A percentile compares a stretch with the other conserved stretches of the same genome.
Conservation (phyloP, 257 asterid species). For the Sherardia arvensis region DNA sequence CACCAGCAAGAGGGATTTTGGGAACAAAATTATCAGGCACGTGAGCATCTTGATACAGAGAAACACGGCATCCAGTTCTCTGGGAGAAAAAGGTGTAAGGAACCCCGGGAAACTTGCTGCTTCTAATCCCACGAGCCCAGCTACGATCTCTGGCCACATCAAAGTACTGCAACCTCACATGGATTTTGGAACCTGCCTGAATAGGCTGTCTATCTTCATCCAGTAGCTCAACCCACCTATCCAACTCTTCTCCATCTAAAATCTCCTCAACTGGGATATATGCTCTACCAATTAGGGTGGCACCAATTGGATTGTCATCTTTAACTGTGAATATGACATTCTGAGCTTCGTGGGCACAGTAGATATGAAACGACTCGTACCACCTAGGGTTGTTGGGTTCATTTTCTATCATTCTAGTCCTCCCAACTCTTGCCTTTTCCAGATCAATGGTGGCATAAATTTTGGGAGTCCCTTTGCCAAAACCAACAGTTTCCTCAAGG, state of each 20-base stretch:
- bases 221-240: constrained; percentile 74
- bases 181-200: constrained; percentile 63
- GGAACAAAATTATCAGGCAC: constrained; percentile 66
- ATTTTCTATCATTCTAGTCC: constrained; percentile 55
- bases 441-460: constrained; percentile 74
- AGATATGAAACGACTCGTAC: constrained; percentile 77
- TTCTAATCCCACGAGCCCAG: constrained; percentile 61
- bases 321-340: constrained; percentile 73
- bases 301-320: constrained; percentile 85
- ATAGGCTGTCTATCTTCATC: constrained; percentile 68
- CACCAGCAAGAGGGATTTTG: constrained; percentile 55
- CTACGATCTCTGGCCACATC: constrained; percentile 54
- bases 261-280: constrained; percentile 64
- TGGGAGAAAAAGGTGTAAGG: constrained; percentile 75
- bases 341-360: constrained; percentile 77
- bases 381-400: constrained; percentile 74
- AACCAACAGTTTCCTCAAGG: constrained; percentile 70
- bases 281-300: constrained; percentile 89
- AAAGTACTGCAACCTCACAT: constrained; percentile 64
- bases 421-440: constrained; percentile 85
- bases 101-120: constrained; percentile 62
- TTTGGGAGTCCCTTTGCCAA: constrained; percentile 71
- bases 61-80: constrained; percentile 64
- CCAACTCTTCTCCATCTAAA: constrained; percentile 76
- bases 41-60: constrained; percentile 73